Evolutionary conservation across 106 monocot species (phyloP).

Genomic region (Allium cepa): DNA sequence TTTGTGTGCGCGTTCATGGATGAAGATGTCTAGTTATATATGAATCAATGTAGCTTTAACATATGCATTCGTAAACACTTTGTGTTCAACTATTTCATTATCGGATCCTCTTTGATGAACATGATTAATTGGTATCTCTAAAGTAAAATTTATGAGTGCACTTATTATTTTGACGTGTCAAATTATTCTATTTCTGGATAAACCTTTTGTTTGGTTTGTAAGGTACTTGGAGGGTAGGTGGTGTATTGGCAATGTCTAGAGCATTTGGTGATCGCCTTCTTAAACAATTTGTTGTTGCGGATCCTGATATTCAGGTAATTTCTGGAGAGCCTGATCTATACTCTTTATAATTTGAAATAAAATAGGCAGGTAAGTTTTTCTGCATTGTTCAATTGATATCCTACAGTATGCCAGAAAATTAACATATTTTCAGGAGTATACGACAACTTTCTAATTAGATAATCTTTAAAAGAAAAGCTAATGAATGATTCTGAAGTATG

Average conservation of each 20-base stretch:
- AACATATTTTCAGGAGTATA: neutral
- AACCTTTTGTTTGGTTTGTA: neutral
- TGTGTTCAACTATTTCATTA: neutral
- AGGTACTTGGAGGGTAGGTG: constrained; percentile 97
- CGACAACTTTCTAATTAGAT: neutral
- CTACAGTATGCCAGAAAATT: neutral
- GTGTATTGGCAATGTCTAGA: constrained; percentile 88
- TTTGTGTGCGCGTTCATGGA: neutral
- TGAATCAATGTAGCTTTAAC: neutral
- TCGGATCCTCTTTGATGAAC: neutral
- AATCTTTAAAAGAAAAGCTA: neutral
- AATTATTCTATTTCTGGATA: neutral
- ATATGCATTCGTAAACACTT: too few species aligned
- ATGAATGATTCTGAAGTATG: neutral
- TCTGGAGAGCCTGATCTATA: neutral
- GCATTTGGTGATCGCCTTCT: constrained; percentile 89
- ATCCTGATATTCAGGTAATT: constrained; percentile 85
- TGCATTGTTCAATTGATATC: neutral
- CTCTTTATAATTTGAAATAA: neutral
- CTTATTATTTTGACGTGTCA: neutral
- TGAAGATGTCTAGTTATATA: neutral
- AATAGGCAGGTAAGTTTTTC: neutral
- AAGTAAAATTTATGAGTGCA: neutral
- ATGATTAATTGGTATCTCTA: neutral
- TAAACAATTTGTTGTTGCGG: constrained; percentile 89